Base-by-base conservation (phyloP, 2,329 filamentous ascomycete species). In the Hirsutella rhossiliensis region DNA sequence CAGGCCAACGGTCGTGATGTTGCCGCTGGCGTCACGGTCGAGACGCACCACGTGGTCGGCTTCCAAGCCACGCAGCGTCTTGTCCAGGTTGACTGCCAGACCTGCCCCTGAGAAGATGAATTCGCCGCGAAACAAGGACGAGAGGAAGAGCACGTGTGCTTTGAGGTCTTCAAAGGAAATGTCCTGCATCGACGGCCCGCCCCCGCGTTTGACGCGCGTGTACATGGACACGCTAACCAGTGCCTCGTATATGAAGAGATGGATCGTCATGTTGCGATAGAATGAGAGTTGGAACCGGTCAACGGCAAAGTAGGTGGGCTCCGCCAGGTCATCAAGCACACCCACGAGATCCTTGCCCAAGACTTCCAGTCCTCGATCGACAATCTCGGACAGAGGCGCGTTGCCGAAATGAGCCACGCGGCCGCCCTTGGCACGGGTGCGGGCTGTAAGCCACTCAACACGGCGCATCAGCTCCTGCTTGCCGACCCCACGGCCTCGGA, bases 211-310 rank as follows among this genome's bases (percentile, higher is more conserved):
- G 44, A 97, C 84, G 38, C 79, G 78, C 0, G 82, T 92, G 62
- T 98, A 98, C 72, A 98, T 82, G 27, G 85, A 85, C 5, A 82
- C 87, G 48, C 87, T 92, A 19, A 97, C 87, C 5, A 98, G 71
- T 0, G 90, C 85, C 60, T 97, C 89, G 2, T 87, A 84, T 45
- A 98, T 92, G 62, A 98, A 98, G 5, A 98, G 75, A 59, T 98
- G 92, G 48, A 98, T 98, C 0, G 90, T 96, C 92, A 97, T 97
- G 63, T 98, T 98, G 43, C 92, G 82, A 65, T 98, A 98, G 63
- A 98, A 98, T 0, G 88, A 95, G 11, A 98, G 75, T 59, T 98
- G 92, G 68, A 98, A 98, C 43, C 88, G 78, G 61, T 98, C 92
- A 34, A 96, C 88, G 5, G 92, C 92, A 56, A 87, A 95, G 63